These are phyloP conservation scores for Aspergillus arachidicola DNA, from an alignment of 2,329 filamentous ascomycete genomes.

Conservation along the genomic window DNA sequence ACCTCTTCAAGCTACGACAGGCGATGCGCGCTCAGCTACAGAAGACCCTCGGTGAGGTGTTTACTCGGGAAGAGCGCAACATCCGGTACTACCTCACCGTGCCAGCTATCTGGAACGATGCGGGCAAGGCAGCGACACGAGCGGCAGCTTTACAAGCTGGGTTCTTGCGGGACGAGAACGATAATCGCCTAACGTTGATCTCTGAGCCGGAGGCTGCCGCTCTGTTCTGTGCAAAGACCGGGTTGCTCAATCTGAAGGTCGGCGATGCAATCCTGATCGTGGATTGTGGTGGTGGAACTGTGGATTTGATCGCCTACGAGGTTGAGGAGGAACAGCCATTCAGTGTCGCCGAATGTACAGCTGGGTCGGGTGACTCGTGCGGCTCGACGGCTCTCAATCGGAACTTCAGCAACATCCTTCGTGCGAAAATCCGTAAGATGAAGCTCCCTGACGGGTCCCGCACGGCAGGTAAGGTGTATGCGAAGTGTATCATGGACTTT, in stretches of 20 bases:
- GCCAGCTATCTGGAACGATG: slow-evolving; percentile 99
- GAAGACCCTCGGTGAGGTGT: slow-evolving; percentile 95
- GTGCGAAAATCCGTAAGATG: slow-evolving; percentile 99
- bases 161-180: slow-evolving; percentile 95
- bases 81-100: slow-evolving; percentile 98
- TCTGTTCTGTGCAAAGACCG: slow-evolving; percentile 96
- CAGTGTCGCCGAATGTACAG: slow-evolving; percentile 94
- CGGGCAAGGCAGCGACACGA: slow-evolving; percentile 93
- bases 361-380: slow-evolving; percentile 94
- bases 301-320: slow-evolving; percentile 98
- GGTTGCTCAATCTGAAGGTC: slow-evolving; percentile 93
- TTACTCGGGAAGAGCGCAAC: slow-evolving; percentile 96
- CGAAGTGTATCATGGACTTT: slow-evolving; percentile 99
- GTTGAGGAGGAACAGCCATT: slow-evolving; percentile 98
- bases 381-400: slow-evolving; percentile 97
- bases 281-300: slow-evolving; percentile 96
- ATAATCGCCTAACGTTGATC: slow-evolving; percentile 91
- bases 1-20: slow-evolving; percentile 95
- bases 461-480: slow-evolving; percentile 96
- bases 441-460: slow-evolving; percentile 96
- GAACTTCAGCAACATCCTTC: slow-evolving; percentile 96
- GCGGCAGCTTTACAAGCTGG: slow-evolving; percentile 95
- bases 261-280: slow-evolving; percentile 98
- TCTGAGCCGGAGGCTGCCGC: slow-evolving; percentile 96
- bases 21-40: slow-evolving; percentile 95